These are phyloP conservation scores for Trametes cingulata DNA, from an alignment of 768 basidiomycete genomes.

Conservation along the genomic window DNA sequence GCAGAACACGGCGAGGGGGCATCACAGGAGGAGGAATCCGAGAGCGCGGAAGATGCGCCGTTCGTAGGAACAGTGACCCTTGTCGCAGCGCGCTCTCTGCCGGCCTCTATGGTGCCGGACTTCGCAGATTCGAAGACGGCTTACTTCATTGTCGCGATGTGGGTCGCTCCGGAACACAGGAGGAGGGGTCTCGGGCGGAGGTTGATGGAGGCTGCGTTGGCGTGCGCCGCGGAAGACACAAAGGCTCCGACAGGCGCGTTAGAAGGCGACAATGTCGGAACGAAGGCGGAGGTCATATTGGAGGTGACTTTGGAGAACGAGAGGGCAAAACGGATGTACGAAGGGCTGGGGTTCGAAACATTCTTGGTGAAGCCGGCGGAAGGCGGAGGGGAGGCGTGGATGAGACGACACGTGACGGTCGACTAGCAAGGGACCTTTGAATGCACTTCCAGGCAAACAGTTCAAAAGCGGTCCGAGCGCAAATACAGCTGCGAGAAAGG, in stretches of 20 bases:
- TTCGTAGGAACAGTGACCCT: not conserved
- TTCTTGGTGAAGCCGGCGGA: not conserved
- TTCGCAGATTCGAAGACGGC: not conserved
- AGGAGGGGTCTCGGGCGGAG: not conserved
- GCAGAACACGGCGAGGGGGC: not conserved
- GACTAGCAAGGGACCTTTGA: too few relatives aligned
- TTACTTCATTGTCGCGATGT: conserved; percentile 7
- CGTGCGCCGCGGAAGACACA: not conserved
- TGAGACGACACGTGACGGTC: not conserved
- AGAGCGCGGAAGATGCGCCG: not conserved
- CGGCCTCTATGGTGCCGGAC: not conserved
- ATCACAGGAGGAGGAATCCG: not conserved
- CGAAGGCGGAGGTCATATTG: not conserved
- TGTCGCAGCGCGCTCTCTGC: not conserved
- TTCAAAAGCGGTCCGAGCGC: too few relatives aligned
- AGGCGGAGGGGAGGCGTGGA: not conserved
- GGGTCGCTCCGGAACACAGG: conserved; percentile 3
- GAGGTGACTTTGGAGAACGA: not conserved
- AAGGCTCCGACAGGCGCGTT: too few relatives aligned
- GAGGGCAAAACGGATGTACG: not conserved
- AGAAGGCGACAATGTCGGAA: not conserved
- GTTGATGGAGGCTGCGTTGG: not conserved
- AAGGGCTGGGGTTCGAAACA: not conserved
- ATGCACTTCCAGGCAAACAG: too few relatives aligned
- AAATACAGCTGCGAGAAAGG: too few relatives aligned